These are phyloP conservation scores for Pelargonium australe DNA, from an alignment of 441 rosid genomes.

Conservation along the genomic window DNA sequence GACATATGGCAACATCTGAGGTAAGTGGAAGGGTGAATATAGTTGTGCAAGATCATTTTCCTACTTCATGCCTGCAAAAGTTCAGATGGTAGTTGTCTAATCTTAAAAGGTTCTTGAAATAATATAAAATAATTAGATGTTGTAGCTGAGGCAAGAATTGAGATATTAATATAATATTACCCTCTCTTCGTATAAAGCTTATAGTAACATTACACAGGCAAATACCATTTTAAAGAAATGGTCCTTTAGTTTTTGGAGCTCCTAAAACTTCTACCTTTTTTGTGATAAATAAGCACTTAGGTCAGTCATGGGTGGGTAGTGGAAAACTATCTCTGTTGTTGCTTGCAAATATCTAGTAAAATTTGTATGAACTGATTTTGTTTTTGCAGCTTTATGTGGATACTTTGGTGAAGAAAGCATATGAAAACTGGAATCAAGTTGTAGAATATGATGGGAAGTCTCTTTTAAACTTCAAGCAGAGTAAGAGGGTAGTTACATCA, in stretches of 20 bases:
- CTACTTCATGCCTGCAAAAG: neutral
- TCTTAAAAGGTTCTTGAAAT: neutral
- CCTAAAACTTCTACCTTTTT: neutral
- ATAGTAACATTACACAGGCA: neutral
- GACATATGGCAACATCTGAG: neutral
- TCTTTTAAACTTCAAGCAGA: conserved; percentile 58
- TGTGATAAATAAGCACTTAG: no score
- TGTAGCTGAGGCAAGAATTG: neutral
- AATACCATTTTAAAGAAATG: neutral
- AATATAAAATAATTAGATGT: neutral
- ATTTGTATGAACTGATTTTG: neutral
- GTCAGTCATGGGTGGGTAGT: no score
- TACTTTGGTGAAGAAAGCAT: conserved; percentile 84
- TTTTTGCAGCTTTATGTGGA: conserved; percentile 77
- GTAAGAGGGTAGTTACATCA: conserved; percentile 39
- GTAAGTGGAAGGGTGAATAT: neutral
- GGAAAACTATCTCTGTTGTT: neutral
- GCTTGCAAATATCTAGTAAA: neutral
- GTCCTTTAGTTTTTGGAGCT: neutral
- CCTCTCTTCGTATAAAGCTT: neutral
- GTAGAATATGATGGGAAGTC: conserved; percentile 93
- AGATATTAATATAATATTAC: neutral
- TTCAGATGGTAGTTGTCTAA: neutral
- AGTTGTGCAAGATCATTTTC: neutral
- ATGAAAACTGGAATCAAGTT: conserved; percentile 85